phyloP scores from a whole-genome alignment of 2,329 filamentous ascomycete genomes.

The Phyllachora maydis region DNA sequence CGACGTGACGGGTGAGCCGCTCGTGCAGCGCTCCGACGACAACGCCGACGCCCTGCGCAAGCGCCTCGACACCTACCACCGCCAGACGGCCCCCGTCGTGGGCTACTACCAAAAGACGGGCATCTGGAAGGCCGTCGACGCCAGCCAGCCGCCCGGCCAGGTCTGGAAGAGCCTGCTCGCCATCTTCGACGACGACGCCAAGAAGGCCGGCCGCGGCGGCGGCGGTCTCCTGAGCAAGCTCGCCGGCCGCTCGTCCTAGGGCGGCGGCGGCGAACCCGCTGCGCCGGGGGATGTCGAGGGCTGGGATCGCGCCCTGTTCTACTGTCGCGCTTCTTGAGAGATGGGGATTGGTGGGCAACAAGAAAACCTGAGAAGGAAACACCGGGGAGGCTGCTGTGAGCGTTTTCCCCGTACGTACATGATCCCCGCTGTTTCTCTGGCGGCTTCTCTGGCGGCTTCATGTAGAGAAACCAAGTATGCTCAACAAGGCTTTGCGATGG shows the following conservation, averaged over 20 bases:
- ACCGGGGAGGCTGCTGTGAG: no score
- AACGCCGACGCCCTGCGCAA: slow-evolving; percentile 93
- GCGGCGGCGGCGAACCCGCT: slow-evolving; percentile 3
- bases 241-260: slow-evolving; percentile 7
- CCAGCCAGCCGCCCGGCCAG: slow-evolving; percentile 83
- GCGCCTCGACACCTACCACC: slow-evolving; percentile 81
- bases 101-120: slow-evolving; percentile 93
- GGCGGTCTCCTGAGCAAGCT: slow-evolving; percentile 21
- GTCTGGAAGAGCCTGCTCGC: slow-evolving; percentile 87
- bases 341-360: no score
- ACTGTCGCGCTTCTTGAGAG: slow-evolving; percentile 1
- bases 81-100: slow-evolving; percentile 82
- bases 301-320: background rate
- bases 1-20: slow-evolving; percentile 87
- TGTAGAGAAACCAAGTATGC: no score
- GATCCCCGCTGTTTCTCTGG: no score
- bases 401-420: no score
- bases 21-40: slow-evolving; percentile 92
- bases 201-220: slow-evolving; percentile 16
- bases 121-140: slow-evolving; percentile 92
- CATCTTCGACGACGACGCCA: slow-evolving; percentile 53
- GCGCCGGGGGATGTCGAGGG: background rate
- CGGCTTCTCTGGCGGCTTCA: no score
- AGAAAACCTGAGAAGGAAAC: no score
- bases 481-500: no score